Percentiles rank a stretch among this genome's conserved stretches.
Evolutionary conservation across 768 basidiomycete genomes (phyloP).

Genomic region (Leucogyrophana mollusca): DNA sequence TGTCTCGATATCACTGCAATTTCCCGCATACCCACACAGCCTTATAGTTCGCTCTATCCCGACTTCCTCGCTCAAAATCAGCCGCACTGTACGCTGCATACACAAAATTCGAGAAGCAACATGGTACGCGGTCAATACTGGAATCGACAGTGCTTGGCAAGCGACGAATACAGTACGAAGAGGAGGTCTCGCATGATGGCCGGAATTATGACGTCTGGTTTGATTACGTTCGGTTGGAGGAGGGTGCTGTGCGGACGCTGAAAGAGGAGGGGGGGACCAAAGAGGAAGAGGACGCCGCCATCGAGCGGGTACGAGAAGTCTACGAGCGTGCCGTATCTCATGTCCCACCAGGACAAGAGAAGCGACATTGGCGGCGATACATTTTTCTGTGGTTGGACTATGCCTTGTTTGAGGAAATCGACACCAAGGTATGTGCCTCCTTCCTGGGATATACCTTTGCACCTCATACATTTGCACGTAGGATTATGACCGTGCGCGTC

Average conservation of each 20-base stretch:
- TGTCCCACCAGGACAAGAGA: conserved; percentile 91
- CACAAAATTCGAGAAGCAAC: conserved; percentile 98
- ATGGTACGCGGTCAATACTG: conserved; percentile 83
- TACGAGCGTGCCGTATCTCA: conserved; percentile 96
- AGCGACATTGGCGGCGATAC: conserved; percentile 88
- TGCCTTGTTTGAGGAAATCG: conserved; percentile 95
- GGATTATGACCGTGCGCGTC: conserved; percentile 83
- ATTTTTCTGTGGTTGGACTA: conserved; percentile 95
- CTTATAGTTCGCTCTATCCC: conserved; percentile 85
- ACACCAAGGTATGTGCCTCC: conserved; percentile 67
- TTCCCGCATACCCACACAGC: conserved; percentile 2
- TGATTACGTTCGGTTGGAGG: conserved; percentile 91
- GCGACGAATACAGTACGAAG: conserved; percentile 98
- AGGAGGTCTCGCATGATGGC: conserved; percentile 88
- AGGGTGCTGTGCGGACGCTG: conserved; percentile 77
- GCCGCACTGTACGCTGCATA: conserved; percentile 85
- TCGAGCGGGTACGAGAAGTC: conserved; percentile 79
- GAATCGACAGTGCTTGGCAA: conserved; percentile 96
- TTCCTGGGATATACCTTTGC: neutral
- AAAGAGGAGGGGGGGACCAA: conserved; percentile 70
- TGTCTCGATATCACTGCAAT: conserved; percentile 11
- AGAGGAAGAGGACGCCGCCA: conserved; percentile 65
- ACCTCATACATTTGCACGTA: conserved; percentile 26
- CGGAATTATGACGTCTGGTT: conserved; percentile 99
- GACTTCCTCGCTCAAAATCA: conserved; percentile 92